Conservation (phyloP, 345 rosid genomes). For the Gossypioides kirkii region DNA sequence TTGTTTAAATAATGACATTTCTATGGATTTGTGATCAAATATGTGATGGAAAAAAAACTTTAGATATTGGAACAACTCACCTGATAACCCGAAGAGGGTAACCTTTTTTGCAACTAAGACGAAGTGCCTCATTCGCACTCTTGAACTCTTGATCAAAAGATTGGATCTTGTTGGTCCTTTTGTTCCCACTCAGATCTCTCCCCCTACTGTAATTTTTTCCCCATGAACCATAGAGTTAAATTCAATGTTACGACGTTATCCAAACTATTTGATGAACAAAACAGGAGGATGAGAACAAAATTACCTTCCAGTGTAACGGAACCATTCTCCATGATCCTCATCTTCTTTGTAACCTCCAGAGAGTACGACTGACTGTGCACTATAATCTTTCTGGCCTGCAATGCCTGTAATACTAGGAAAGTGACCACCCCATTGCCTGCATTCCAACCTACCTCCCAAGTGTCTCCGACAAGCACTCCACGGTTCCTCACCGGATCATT, state of each 20-base stretch:
- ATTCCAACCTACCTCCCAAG: constrained; percentile 53
- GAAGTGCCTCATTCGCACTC: constrained; percentile 44
- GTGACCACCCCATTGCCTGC: constrained; percentile 73
- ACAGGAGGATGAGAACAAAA: not conserved
- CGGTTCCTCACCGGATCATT: constrained; percentile 51
- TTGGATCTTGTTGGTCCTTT: constrained; percentile 50
- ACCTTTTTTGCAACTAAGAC: constrained; percentile 53
- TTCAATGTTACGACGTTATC: not conserved
- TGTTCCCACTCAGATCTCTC: constrained; percentile 57
- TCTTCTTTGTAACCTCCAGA: constrained; percentile 70
- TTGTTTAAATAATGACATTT: not conserved
- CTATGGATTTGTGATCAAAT: not conserved
- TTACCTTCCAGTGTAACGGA: constrained; percentile 70
- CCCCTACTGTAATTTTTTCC: constrained; percentile 45
- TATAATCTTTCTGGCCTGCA: constrained; percentile 49
- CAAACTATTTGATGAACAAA: not conserved
- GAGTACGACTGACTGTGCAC: constrained; percentile 61
- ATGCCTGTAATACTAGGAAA: constrained; percentile 52
- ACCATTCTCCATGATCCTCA: constrained; percentile 86
- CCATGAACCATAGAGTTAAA: not conserved
- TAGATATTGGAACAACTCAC: constrained; percentile 17
- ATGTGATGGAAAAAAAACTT: not conserved
- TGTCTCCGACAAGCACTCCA: constrained; percentile 60
- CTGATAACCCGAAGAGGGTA: constrained; percentile 60
- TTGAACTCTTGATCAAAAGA: constrained; percentile 54